Percentiles rank a stretch among this genome's conserved stretches.
phyloP scores from a whole-genome alignment of 768 basidiomycete species.

The Pulveroboletus frians region DNA sequence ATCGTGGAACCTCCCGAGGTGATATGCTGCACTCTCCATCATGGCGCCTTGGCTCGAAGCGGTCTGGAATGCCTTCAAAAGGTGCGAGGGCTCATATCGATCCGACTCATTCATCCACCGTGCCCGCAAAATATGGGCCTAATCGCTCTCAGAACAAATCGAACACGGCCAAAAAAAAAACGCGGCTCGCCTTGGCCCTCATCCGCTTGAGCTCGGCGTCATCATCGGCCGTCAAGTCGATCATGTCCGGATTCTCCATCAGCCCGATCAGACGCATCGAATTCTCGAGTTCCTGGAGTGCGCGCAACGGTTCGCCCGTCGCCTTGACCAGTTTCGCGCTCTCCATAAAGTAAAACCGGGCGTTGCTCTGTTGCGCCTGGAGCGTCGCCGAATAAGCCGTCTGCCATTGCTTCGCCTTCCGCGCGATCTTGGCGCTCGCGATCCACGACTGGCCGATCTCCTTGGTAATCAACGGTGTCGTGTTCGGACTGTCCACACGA shows the following conservation, averaged over 20 bases:
- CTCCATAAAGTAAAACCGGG: slow-evolving; percentile 79
- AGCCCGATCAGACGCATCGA: slow-evolving; percentile 54
- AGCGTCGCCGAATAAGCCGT: slow-evolving; percentile 95
- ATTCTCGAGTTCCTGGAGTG: slow-evolving; percentile 81
- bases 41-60: slow-evolving; percentile 47
- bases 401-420: slow-evolving; percentile 93
- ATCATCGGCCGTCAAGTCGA: slow-evolving; percentile 54
- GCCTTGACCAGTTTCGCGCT: slow-evolving; percentile 82
- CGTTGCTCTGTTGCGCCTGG: slow-evolving; percentile 73
- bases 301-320: slow-evolving; percentile 75
- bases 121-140: slow-evolving; percentile 79
- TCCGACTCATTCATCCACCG: slow-evolving; percentile 93
- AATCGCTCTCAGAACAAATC: neutral
- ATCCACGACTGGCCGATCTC: slow-evolving; percentile 88
- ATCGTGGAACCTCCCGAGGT: slow-evolving; percentile 87
- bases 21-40: slow-evolving; percentile 83
- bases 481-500: slow-evolving; percentile 5
- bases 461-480: slow-evolving; percentile 37
- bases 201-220: slow-evolving; percentile 45
- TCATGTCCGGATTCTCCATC: slow-evolving; percentile 39
- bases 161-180: neutral
- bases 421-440: slow-evolving; percentile 88
- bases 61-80: slow-evolving; percentile 53
- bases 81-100: slow-evolving; percentile 61
- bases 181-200: slow-evolving; percentile 62